Conservation (phyloP, 768 basidiomycete genomes). For the Tremella yokohamensis region DNA sequence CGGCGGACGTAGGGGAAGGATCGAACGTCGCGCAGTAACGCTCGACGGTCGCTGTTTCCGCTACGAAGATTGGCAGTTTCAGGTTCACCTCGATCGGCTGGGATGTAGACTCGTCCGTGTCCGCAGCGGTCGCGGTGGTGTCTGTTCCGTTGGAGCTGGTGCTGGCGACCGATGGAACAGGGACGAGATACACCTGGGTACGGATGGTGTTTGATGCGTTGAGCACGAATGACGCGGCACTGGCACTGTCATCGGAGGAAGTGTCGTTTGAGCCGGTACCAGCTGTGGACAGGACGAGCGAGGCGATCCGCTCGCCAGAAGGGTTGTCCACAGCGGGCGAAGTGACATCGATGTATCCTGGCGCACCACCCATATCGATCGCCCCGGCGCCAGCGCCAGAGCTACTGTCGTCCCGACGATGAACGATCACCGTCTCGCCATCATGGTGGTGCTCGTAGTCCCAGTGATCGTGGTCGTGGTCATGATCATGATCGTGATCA, state of each 20-base stretch:
- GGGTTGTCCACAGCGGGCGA: constrained; percentile 50
- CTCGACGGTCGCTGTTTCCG: constrained; percentile 49
- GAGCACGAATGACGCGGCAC: constrained; percentile 53
- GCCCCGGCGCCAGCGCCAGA: not conserved
- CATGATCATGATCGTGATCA: not conserved
- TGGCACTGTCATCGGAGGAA: constrained; percentile 27
- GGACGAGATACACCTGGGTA: constrained; percentile 56
- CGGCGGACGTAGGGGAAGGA: constrained; percentile 55
- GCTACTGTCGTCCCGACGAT: not conserved
- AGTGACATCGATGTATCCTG: constrained; percentile 47
- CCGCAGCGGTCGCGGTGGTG: constrained; percentile 3
- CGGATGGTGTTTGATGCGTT: constrained; percentile 57
- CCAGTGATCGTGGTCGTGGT: constrained; percentile 3
- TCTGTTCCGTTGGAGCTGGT: constrained; percentile 19
- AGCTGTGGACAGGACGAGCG: constrained; percentile 51
- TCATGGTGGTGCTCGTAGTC: constrained; percentile 1
- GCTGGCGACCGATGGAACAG: constrained; percentile 17
- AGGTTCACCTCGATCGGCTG: constrained; percentile 53
- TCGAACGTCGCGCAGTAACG: constrained; percentile 65
- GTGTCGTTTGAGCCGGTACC: constrained; percentile 44
- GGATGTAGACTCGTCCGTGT: constrained; percentile 13
- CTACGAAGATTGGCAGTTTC: constrained; percentile 55
- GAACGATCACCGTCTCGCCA: not conserved
- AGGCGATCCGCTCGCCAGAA: constrained; percentile 52
- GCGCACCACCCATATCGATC: constrained; percentile 30